Evolutionary conservation across 208 protist genomes (phyloP).

Genomic region (Vickermania ingenoplastis): DNA sequence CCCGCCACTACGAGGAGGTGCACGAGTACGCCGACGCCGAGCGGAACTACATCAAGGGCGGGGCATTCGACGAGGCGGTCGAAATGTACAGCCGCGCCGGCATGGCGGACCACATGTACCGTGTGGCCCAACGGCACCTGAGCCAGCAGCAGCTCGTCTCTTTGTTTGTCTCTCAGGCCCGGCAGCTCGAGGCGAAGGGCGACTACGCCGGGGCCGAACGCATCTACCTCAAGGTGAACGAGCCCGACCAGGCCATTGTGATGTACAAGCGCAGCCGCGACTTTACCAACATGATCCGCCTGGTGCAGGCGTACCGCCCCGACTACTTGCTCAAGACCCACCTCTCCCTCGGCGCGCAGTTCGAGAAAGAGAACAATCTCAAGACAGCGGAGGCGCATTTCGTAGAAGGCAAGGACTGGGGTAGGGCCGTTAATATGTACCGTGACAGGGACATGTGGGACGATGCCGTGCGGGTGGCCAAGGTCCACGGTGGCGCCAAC

Average conservation of each 20-base stretch:
- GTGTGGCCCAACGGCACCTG: slow-evolving; percentile 88
- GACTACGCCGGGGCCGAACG: slow-evolving; percentile 93
- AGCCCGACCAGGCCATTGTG: slow-evolving; percentile 95
- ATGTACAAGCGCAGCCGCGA: slow-evolving; percentile 93
- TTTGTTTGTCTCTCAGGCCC: slow-evolving; percentile 91
- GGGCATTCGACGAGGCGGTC: slow-evolving; percentile 84
- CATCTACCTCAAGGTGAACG: slow-evolving; percentile 93
- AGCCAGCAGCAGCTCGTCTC: slow-evolving; percentile 78
- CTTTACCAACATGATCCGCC: slow-evolving; percentile 91
- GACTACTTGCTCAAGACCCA: slow-evolving; percentile 93
- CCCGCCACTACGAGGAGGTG: slow-evolving; percentile 90
- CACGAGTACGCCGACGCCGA: slow-evolving; percentile 91
- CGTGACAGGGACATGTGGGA: slow-evolving; percentile 93
- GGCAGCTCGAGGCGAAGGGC: slow-evolving; percentile 89
- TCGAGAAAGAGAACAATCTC: slow-evolving; percentile 92
- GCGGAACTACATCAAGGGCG: slow-evolving; percentile 90
- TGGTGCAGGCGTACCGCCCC: slow-evolving; percentile 88
- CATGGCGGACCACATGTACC: slow-evolving; percentile 92
- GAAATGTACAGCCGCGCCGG: slow-evolving; percentile 94
- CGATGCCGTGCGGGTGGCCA: slow-evolving; percentile 96
- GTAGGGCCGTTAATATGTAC: slow-evolving; percentile 97
- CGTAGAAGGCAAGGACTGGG: slow-evolving; percentile 92
- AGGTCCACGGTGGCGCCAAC: slow-evolving; percentile 90
- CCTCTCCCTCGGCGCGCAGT: slow-evolving; percentile 90
- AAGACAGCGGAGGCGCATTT: slow-evolving; percentile 94